Conservation (phyloP, 805 yeast species). For the Tetrapisispora arboricola region DNA sequence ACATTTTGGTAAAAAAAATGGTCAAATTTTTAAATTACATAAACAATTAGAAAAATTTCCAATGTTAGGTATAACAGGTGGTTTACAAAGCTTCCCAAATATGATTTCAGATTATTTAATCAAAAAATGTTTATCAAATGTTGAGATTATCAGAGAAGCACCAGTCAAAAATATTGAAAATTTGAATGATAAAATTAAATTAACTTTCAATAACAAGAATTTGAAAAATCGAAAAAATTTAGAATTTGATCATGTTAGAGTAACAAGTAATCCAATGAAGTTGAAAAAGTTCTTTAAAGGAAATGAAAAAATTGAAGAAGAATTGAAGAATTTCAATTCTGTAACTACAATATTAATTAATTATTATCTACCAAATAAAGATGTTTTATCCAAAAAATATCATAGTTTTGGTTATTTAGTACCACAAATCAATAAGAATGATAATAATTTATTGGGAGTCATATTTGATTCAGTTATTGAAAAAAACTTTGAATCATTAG, state of each 20-base stretch:
- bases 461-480: constrained; percentile 86
- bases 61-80: constrained; percentile 47
- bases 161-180: background rate
- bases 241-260: constrained; percentile 46
- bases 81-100: constrained; percentile 44
- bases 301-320: constrained; percentile 10
- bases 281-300: constrained; percentile 29
- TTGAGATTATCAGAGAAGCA: constrained; percentile 5
- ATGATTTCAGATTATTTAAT: constrained; percentile 2
- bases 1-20: constrained; percentile 31
- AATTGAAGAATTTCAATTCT: constrained; percentile 22
- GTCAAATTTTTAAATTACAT: constrained; percentile 31
- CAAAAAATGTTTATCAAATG: constrained; percentile 2
- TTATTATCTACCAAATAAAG: constrained; percentile 42
- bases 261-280: constrained; percentile 42
- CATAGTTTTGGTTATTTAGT: constrained; percentile 85
- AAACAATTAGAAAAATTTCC: constrained; percentile 43
- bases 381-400: constrained; percentile 30
- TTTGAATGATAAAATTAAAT: background rate
- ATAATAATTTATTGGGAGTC: constrained; percentile 63
- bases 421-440: constrained; percentile 43
- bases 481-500: constrained; percentile 34
- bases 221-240: background rate
- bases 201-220: background rate
- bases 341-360: constrained; percentile 60